Conservation (phyloP, 2,329 filamentous ascomycete genomes). For the Hypoxylon sp. region DNA sequence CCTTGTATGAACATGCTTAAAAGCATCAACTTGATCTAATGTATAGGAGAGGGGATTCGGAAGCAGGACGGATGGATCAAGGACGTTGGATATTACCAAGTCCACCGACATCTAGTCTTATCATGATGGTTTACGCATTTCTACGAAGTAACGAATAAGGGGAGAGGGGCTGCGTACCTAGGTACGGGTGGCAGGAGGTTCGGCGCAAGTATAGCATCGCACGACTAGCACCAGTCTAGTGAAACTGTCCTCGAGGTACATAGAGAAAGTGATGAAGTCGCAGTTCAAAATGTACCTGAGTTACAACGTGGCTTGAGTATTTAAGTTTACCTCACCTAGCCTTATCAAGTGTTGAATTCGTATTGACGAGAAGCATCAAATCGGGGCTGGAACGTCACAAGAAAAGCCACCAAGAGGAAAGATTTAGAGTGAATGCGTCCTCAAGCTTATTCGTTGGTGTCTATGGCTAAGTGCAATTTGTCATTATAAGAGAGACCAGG, state of each 20-base stretch:
- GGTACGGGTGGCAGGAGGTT: not conserved
- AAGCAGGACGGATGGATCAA: not conserved
- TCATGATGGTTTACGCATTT: not conserved
- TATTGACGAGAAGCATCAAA: too few relatives aligned
- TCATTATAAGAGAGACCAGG: not conserved
- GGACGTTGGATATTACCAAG: not conserved
- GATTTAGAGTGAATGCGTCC: not conserved
- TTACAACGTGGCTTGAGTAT: too few relatives aligned
- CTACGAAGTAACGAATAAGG: not conserved
- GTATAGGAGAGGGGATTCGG: not conserved
- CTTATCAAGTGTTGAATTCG: too few relatives aligned
- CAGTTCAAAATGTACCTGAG: not conserved
- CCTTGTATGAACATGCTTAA: not conserved
- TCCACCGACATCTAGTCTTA: not conserved
- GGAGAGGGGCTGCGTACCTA: not conserved
- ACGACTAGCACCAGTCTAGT: not conserved
- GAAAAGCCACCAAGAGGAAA: not conserved
- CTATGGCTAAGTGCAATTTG: not conserved
- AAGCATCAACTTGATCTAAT: not conserved
- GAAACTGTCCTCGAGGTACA: too few relatives aligned
- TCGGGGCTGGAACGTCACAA: not conserved
- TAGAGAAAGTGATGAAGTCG: not conserved
- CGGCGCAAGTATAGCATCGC: not conserved
- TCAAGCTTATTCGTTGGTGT: not conserved
- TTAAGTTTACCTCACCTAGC: too few relatives aligned